Evolutionary conservation across 1,284 basidiomycete genomes (phyloP).

Genomic region (Marasmius sp.): DNA sequence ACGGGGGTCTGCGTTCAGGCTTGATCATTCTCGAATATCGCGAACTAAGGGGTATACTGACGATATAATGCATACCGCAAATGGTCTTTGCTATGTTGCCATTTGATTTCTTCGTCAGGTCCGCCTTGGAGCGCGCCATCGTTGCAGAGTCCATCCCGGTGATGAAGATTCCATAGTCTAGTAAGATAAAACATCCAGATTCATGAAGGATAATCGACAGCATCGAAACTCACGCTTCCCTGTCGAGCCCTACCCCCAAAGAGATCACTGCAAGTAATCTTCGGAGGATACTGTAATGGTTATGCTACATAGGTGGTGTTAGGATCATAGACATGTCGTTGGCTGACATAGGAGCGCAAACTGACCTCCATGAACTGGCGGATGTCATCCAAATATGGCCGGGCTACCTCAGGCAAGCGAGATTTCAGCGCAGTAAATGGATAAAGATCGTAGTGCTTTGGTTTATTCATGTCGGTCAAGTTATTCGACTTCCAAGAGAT

Average conservation of each 20-base stretch:
- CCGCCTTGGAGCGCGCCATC: constrained; percentile 2
- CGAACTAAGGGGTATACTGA: constrained; percentile 1
- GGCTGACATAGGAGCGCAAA: not conserved
- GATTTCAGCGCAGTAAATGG: constrained; percentile 10
- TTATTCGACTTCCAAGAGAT: not conserved
- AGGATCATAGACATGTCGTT: not conserved
- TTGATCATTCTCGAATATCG: not conserved
- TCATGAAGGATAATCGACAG: not conserved
- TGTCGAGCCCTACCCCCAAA: constrained; percentile 14
- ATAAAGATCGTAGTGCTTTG: constrained; percentile 15
- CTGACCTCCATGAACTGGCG: constrained; percentile 16
- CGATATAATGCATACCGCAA: constrained; percentile 19
- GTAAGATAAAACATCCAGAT: not conserved
- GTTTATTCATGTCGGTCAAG: not conserved
- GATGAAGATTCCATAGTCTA: constrained; percentile 18
- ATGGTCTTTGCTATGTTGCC: constrained; percentile 17
- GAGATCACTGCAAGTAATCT: constrained; percentile 17
- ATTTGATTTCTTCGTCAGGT: constrained; percentile 11
- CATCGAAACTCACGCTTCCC: constrained; percentile 11
- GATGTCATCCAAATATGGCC: constrained; percentile 13
- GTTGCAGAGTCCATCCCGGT: constrained; percentile 10
- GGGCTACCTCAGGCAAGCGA: constrained; percentile 8
- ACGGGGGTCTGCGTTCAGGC: constrained; percentile 12
- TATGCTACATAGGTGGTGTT: constrained; percentile 9
- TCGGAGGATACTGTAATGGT: constrained; percentile 15